Percentiles rank a stretch among this genome's conserved stretches.
phyloP scores from a whole-genome alignment of 129 eudicot species.

The Centrapalus pauciflorus region DNA sequence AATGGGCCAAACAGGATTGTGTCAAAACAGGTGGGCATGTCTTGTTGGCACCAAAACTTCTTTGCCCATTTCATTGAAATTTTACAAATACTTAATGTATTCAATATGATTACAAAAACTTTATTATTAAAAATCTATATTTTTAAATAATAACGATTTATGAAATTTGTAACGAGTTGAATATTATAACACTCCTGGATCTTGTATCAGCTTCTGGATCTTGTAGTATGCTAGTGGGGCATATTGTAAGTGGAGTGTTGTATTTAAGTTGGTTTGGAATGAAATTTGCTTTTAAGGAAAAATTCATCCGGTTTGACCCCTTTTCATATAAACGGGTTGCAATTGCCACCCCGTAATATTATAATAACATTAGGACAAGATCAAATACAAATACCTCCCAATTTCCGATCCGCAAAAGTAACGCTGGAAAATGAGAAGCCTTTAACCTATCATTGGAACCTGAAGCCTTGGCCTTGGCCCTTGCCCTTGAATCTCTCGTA shows the following conservation, averaged over 20 bases:
- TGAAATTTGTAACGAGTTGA: too few species aligned
- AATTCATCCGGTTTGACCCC: neutral
- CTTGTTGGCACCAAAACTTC: neutral
- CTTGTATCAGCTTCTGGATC: too few species aligned
- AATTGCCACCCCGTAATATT: neutral
- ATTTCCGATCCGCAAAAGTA: constrained; percentile 57
- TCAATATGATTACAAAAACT: neutral
- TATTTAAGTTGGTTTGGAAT: too few species aligned
- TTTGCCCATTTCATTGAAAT: neutral
- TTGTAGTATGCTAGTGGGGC: too few species aligned
- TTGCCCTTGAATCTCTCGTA: constrained; percentile 29
- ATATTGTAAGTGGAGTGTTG: too few species aligned
- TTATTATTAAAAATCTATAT: too few species aligned
- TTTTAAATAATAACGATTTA: too few species aligned
- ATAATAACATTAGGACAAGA: neutral
- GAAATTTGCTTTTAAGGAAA: too few species aligned
- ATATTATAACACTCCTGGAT: too few species aligned
- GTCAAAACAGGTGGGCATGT: neutral
- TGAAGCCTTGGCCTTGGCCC: constrained; percentile 23
- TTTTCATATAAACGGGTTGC: constrained; percentile 1
- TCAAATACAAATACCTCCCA: constrained; percentile 65
- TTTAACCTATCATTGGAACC: constrained; percentile 57
- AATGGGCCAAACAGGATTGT: neutral
- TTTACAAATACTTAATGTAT: neutral
- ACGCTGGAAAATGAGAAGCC: constrained; percentile 89